Evolutionary conservation across 2,329 filamentous ascomycete species (phyloP).

Genomic region (Bipolaris victoriae): DNA sequence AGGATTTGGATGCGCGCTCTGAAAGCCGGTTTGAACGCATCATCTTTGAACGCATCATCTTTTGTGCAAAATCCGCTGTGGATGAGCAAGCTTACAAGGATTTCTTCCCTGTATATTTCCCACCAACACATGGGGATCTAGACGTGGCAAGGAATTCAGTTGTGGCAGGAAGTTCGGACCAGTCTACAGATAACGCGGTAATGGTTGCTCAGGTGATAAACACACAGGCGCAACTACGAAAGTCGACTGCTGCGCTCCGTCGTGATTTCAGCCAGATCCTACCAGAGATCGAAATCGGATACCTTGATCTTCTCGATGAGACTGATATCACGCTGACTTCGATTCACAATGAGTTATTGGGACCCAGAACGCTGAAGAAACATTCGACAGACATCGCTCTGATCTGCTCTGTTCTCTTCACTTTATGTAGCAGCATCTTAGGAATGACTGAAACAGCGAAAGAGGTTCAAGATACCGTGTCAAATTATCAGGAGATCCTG

Average conservation of each 20-base stretch:
- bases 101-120: constrained; percentile 41
- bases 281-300: constrained; percentile 20
- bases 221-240: constrained; percentile 26
- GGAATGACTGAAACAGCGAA: constrained; percentile 33
- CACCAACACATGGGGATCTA: constrained; percentile 40
- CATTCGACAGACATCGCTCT: constrained; percentile 25
- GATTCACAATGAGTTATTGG: constrained; percentile 14
- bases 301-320: constrained; percentile 20
- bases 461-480: constrained; percentile 11
- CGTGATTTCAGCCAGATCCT: constrained; percentile 21
- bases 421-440: constrained; percentile 28
- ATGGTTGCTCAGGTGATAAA: constrained; percentile 27
- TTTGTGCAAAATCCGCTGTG: constrained; percentile 33
- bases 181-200: constrained; percentile 16
- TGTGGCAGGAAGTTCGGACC: constrained; percentile 16
- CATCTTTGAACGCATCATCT: constrained; percentile 42
- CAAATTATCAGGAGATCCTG: constrained; percentile 28
- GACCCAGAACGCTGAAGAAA: no score
- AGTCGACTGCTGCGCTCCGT: constrained; percentile 19
- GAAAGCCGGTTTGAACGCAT: constrained; percentile 34
- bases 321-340: constrained; percentile 24
- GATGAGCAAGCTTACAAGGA: constrained; percentile 42
- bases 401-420: constrained; percentile 32
- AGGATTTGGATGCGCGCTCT: constrained; percentile 37
- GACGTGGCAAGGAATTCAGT: constrained; percentile 28